phyloP scores from a whole-genome alignment of 2,329 filamentous ascomycete genomes.

The Chaetothyriales sp. region DNA sequence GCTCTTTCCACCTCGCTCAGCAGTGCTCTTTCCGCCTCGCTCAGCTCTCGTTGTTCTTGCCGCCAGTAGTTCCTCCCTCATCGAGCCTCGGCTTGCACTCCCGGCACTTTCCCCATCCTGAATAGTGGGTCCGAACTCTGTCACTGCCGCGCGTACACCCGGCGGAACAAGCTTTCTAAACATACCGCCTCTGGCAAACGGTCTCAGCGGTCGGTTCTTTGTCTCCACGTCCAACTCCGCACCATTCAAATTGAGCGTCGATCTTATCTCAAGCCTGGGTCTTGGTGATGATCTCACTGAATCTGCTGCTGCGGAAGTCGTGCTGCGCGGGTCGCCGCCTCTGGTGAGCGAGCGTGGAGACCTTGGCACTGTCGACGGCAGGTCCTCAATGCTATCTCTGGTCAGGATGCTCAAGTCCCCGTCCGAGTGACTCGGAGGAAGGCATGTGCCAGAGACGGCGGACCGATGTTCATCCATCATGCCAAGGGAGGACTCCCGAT shows the following conservation, averaged over 20 bases:
- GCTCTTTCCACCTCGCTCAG: constrained; percentile 11
- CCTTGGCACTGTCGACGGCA: constrained; percentile 7
- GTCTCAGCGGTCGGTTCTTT: constrained; percentile 11
- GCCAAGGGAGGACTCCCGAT: no score
- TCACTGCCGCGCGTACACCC: constrained; percentile 9
- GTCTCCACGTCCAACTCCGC: constrained; percentile 9
- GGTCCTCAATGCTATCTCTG: constrained; percentile 15
- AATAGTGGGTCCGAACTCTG: constrained; percentile 13
- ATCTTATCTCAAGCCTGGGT: constrained; percentile 9
- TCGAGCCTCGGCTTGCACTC: background rate
- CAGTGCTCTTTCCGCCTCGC: constrained; percentile 10
- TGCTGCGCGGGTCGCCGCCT: background rate
- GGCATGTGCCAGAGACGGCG: background rate
- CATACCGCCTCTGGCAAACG: constrained; percentile 14
- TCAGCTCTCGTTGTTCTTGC: constrained; percentile 9
- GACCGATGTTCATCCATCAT: no score
- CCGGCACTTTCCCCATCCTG: constrained; percentile 5
- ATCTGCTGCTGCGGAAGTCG: background rate
- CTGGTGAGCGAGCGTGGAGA: constrained; percentile 9
- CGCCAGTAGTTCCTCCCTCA: background rate
- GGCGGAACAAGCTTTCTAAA: constrained; percentile 12
- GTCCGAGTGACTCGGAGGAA: constrained; percentile 5
- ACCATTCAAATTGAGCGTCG: constrained; percentile 11
- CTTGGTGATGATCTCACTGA: constrained; percentile 4
- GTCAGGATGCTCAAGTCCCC: constrained; percentile 11